phyloP scores from a whole-genome alignment of 2,329 filamentous ascomycete genomes.

The Cadophora sp. region DNA sequence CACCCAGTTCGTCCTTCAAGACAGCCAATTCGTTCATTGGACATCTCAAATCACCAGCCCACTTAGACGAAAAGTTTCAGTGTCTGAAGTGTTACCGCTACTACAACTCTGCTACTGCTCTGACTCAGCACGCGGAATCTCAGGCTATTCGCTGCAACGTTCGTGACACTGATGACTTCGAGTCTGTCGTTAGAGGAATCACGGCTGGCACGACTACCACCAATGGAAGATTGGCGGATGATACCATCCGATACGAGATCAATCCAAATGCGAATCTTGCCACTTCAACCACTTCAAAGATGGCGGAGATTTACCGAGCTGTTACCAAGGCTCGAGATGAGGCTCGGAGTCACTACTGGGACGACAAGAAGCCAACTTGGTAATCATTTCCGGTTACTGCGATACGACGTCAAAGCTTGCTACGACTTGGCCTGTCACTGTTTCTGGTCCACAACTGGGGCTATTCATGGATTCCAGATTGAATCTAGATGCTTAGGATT shows the following conservation, averaged over 20 bases:
- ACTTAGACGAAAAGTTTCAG: conserved; percentile 47
- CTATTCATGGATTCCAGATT: background rate
- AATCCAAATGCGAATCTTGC: conserved; percentile 12
- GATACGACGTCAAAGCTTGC: too few species aligned
- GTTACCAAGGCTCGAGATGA: background rate
- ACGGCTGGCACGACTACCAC: conserved; percentile 46
- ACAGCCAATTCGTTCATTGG: conserved; percentile 29
- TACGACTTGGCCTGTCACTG: background rate
- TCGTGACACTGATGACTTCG: conserved; percentile 50
- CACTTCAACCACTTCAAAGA: background rate
- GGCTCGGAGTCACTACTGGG: conserved; percentile 19
- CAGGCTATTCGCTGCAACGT: conserved; percentile 52
- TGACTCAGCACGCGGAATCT: conserved; percentile 58
- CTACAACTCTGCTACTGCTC: conserved; percentile 52
- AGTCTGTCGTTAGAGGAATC: conserved; percentile 49
- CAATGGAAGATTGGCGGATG: conserved; percentile 45
- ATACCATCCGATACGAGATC: conserved; percentile 46
- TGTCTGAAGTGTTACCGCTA: conserved; percentile 55
- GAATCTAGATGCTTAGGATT: too few species aligned
- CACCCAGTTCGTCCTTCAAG: background rate
- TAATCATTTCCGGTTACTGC: background rate
- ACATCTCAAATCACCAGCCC: conserved; percentile 55
- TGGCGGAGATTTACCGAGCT: conserved; percentile 4
- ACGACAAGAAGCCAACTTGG: conserved; percentile 22
- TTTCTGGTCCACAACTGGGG: background rate